Evolutionary conservation across 345 rosid species (phyloP), one percentile per base, ranked within the genome.

Genomic region (Punica granatum): DNA sequence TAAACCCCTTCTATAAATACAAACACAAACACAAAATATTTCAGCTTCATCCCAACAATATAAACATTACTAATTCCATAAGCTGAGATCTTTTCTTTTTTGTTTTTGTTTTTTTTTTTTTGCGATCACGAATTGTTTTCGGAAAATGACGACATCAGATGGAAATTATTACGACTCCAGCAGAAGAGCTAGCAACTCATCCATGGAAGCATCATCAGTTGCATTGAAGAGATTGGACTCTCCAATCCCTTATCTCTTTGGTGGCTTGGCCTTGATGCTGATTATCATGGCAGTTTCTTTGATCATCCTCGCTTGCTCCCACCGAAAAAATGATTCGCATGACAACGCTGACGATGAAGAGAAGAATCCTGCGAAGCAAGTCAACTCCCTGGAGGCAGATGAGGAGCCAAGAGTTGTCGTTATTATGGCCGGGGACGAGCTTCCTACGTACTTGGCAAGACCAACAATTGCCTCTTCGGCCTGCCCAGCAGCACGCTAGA

Each of bases 211-310:
- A n/a, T n/a, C 58, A 21, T n/a, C 26, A 6, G 28, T 42, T 35
- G 63, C 67, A 36, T 67, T 64, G 14, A 67, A 69, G 46, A 71
- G 72, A 60, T 72, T 77, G 70, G 70, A 79, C 65, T 76, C 92
- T 69, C 81, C 88, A 4, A 7, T 85, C 39, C 82, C 88, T 23
- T 85, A 77, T 37, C 80, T 86, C 37, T 72, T 86, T 61, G 82
- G 79, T 6, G 83, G 83, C 16, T 48, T 88, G 66, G 87, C 75
- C 14, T 23, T 82, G 54, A 75, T 83, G 90, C 26, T 89, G 35
- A 80, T 72, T 51, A 77, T 86, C 34, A 72, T 89, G 16, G 73
- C 76, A 0, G 14, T 81, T 31, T 79, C 88, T 31, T 53, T 51
- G 28, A 51, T 51, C 0, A 51, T 51, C 9, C 58, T 51, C 30